Evolutionary conservation across 2,329 filamentous ascomycete species (phyloP).

Genomic region (Macroventuria anomochaeta): DNA sequence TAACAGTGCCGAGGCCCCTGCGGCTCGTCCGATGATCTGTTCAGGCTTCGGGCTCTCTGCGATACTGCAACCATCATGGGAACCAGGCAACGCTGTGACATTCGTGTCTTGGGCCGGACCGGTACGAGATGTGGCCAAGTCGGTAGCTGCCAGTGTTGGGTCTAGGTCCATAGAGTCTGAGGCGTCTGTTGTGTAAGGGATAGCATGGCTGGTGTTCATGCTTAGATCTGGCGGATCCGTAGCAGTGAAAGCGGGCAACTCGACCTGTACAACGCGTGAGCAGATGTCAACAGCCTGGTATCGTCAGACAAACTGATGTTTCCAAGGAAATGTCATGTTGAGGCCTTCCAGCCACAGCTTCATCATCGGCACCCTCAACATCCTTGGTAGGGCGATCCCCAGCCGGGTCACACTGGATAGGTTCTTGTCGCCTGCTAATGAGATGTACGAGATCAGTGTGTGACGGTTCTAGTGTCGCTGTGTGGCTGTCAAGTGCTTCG

Average conservation of each 20-base stretch:
- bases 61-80: neutral
- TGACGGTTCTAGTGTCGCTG: too few relatives aligned
- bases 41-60: neutral
- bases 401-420: neutral
- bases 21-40: neutral
- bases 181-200: neutral
- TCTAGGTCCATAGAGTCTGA: neutral
- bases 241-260: too few relatives aligned
- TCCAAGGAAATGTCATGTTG: neutral
- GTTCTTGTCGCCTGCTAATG: neutral
- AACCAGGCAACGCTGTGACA: neutral
- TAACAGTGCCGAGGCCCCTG: neutral
- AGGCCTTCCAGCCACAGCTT: neutral
- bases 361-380: neutral
- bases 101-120: neutral
- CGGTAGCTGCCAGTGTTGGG: neutral
- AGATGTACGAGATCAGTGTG: neutral
- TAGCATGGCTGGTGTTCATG: neutral
- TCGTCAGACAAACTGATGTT: constrained; percentile 1
- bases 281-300: neutral
- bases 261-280: neutral
- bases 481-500: neutral
- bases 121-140: too few relatives aligned
- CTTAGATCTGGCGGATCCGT: neutral
- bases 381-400: neutral